Conservation (phyloP, 257 asterid genomes). For the Voacanga thouarsii region DNA sequence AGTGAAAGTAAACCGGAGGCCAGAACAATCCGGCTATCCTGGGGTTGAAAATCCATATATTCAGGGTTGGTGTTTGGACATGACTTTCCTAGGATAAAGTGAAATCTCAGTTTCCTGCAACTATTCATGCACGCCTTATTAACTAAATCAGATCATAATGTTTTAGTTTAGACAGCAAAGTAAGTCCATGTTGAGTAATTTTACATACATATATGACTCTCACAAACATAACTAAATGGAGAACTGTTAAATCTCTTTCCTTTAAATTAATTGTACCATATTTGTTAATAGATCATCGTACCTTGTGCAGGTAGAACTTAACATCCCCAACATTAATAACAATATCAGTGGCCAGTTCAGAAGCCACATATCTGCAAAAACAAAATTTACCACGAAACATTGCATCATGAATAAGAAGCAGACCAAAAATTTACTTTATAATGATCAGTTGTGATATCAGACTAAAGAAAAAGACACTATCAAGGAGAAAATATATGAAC, state of each 20-base stretch:
- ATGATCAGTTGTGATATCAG: background rate
- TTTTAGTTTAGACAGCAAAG: background rate
- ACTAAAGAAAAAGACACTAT: background rate
- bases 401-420: background rate
- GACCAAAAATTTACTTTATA: background rate
- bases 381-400: background rate
- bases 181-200: background rate
- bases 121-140: background rate
- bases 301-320: slow-evolving; percentile 92
- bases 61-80: background rate
- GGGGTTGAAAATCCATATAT: background rate
- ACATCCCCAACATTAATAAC: slow-evolving; percentile 59
- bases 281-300: slow-evolving; percentile 28
- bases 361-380: slow-evolving; percentile 70
- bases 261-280: background rate
- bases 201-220: background rate
- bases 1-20: background rate
- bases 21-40: background rate
- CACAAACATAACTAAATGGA: background rate
- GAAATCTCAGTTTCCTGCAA: background rate
- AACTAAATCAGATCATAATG: background rate
- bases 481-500: background rate
- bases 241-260: background rate
- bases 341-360: slow-evolving; percentile 83
- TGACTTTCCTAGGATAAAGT: background rate